Evolutionary conservation across 495 filamentous ascomycete species (phyloP).

Genomic region (Choiromyces venosus): DNA sequence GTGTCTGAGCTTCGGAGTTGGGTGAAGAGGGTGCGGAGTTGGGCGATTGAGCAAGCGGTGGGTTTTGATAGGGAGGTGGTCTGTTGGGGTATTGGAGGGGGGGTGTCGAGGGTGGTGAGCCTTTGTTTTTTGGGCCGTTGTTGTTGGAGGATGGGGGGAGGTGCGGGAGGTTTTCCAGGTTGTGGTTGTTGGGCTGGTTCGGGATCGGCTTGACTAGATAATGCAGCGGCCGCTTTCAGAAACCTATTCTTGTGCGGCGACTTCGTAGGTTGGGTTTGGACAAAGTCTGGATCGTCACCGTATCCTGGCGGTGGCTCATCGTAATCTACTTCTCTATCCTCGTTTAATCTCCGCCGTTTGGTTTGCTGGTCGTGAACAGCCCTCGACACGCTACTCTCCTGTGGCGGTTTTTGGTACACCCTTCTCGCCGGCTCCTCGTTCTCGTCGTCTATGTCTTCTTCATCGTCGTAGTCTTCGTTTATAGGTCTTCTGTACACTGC

Average conservation of each 20-base stretch:
- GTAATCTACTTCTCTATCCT: neutral
- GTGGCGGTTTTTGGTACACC: neutral
- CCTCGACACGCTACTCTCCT: neutral
- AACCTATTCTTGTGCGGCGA: constrained; percentile 34
- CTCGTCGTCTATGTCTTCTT: constrained; percentile 7
- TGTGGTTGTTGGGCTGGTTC: neutral
- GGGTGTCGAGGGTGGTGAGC: constrained; percentile 3
- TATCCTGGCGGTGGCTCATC: neutral
- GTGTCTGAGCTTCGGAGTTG: constrained; percentile 1
- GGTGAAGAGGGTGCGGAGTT: neutral
- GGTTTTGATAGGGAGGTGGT: neutral
- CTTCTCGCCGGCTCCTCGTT: neutral
- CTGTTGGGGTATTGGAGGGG: neutral
- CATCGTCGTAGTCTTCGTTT: constrained; percentile 9
- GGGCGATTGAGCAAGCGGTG: neutral
- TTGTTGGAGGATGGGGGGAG: neutral
- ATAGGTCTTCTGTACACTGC: constrained; percentile 6
- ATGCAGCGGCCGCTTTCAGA: constrained; percentile 28
- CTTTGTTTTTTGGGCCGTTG: neutral
- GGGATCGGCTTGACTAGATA: neutral
- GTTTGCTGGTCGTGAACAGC: neutral
- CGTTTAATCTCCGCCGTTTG: constrained; percentile 20
- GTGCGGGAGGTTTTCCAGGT: neutral
- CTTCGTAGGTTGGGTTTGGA: neutral
- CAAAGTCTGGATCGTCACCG: constrained; percentile 7